Percentiles rank a stretch among this genome's conserved stretches.
phyloP scores from a whole-genome alignment of 371 early-diverging fungal species.

The Gilbertella persicaria region DNA sequence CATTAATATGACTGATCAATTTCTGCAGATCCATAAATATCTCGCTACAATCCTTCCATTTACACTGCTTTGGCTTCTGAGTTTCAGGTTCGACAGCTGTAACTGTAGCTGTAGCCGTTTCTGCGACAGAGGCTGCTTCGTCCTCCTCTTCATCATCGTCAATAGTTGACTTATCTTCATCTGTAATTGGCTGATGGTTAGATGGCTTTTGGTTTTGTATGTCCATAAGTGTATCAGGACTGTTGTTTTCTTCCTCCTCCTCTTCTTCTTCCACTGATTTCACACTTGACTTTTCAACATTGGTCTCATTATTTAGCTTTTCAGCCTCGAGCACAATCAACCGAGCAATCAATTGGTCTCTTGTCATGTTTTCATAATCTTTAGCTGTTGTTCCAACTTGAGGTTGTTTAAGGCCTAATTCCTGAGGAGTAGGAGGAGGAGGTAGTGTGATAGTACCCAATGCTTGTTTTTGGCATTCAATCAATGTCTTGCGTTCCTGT shows the following conservation, averaged over 20 bases:
- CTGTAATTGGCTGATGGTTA: not conserved
- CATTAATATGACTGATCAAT: constrained; percentile 62
- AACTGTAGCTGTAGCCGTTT: not conserved
- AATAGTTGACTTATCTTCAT: constrained; percentile 22
- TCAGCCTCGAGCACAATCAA: constrained; percentile 22
- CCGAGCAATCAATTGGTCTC: constrained; percentile 27
- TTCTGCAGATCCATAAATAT: constrained; percentile 47
- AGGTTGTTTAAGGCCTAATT: constrained; percentile 24
- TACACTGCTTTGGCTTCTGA: constrained; percentile 39
- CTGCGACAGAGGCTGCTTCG: constrained; percentile 2
- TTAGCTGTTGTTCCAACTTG: constrained; percentile 11
- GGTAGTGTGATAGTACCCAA: constrained; percentile 28
- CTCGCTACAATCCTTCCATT: constrained; percentile 61
- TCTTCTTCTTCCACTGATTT: constrained; percentile 9
- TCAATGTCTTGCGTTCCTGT: constrained; percentile 16
- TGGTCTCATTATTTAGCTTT: constrained; percentile 4
- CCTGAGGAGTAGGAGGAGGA: constrained; percentile 42
- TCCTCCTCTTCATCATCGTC: constrained; percentile 28
- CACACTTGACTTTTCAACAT: not conserved
- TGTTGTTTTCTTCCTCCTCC: constrained; percentile 9
- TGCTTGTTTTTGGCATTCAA: constrained; percentile 25
- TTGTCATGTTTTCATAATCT: constrained; percentile 26
- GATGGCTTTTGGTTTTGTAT: not conserved
- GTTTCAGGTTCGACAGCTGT: too few species aligned
- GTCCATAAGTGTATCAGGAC: constrained; percentile 1